Base-by-base conservation (phyloP, 2,329 filamentous ascomycete genomes). In the Penicillium sp. region DNA sequence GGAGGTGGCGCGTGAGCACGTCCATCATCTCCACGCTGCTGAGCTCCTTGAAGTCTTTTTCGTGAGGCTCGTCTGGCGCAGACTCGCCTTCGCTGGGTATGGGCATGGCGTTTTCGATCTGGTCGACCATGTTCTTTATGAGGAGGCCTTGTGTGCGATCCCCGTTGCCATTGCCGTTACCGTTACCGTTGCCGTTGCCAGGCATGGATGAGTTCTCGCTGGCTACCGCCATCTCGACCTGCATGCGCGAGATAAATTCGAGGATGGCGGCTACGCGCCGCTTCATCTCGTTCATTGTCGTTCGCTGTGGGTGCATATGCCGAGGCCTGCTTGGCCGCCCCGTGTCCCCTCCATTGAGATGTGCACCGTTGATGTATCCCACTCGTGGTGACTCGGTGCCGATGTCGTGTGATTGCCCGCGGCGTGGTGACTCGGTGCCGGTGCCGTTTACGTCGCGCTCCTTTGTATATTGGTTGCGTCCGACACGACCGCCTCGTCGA, bases 21-120 rank as follows among this genome's bases (percentile, higher is more conserved):
- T 94, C 89, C 87, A 94, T 94, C 87, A 95, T 94, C 69, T 94
- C 87, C 54, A 87, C 75, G 57, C 85, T 89, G 47, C 75, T 86
- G 54, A 95, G 73, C 7, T 85, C 79, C 57, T 84, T 87, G 67
- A 95, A 95, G 1, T 84, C 78, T 58, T 62, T 66, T 48, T 72
- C 68, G 38, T 68, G 51, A 14, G 56, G 54, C 32, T 57, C 54
- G n/a, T 64, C 60, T 22, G 60, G 49, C 1, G 45, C 53, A 11
- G 59, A 63, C 26, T 63, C 62, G 42, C 58, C 61, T 40, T 54
- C 51, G 31, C 35, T 42, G 4, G 60, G 60, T 13, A 63, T 55
- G 34, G 60, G 51, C 52, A 59, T 57, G 31, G 49, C 51, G 36
- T 32, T 62, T 47, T 61, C 68, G 37, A 69, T 55, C 36, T 66